Evolutionary conservation across 2,329 filamentous ascomycete genomes (phyloP), one percentile per base, ranked within the genome.

Genomic region (Fusarium keratoplasticum): DNA sequence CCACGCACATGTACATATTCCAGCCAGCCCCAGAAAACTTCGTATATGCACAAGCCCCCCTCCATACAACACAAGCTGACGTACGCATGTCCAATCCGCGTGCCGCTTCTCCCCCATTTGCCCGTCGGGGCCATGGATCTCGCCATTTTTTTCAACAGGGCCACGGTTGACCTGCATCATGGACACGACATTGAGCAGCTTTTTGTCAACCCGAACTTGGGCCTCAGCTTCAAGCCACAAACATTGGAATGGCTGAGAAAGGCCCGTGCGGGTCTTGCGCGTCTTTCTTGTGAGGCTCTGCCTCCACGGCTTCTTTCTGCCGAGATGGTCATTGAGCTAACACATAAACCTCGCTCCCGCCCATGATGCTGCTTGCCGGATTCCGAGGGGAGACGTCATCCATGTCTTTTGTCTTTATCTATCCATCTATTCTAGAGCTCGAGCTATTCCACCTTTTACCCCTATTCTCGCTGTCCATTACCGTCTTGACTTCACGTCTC

Each of bases 101-200:
- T 52, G 47, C 47, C 44, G 44, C 22, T 27, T 27, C 22, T 5
- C 14, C 44, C 25, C 47, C 44, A 27, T 27, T 27, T 29, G 47
- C 47, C 47, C 44, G 44, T 31, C 29, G 29, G 29, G 29, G 29
- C 29, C 29, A 31, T 31, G n/a, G 25, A 55, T 55, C 54, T 58
- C 14, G 5, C 54, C 54, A 57, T 38, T 55, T 20, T 22, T 36
- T 29, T 18, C 8, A 22, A 8, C 16, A 18, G 16, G 54, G 16
- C 22, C 20, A 55, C 33, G 22, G 31, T 52, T 29, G 35, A 18
- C 27, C 60, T 20, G 60, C 60, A 62, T 62, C 60, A 62, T 62
- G 22, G 22, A 50, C 60, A 62, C 60, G 60, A 52, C 60, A 62
- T 62, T 62, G 20, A 62, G 31, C 65, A 58, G 47, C 20, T 25